phyloP scores from a whole-genome alignment of 208 protist species.

The Spongospora subterranea region DNA sequence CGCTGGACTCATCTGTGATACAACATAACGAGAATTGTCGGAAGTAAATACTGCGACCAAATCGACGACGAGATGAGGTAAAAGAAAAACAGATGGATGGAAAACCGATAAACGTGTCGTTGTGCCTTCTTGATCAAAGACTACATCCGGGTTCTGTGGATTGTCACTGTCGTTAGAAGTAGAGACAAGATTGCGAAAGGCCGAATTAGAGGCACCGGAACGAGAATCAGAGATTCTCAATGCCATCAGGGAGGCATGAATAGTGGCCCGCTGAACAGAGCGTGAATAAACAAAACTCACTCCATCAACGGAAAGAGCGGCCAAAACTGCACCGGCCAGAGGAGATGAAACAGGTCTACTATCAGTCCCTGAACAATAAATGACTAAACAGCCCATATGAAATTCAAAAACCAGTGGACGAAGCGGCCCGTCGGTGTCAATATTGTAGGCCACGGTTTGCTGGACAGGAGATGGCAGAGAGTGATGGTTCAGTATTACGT shows the following conservation, averaged over 20 bases:
- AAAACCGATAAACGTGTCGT: neutral
- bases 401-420: neutral
- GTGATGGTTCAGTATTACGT: too few relatives aligned
- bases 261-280: neutral
- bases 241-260: neutral
- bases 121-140: neutral
- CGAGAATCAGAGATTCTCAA: neutral
- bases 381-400: neutral
- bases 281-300: neutral
- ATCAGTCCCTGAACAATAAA: neutral
- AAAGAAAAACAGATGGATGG: constrained; percentile 2
- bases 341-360: neutral
- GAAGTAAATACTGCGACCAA: neutral
- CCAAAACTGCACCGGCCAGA: neutral
- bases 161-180: neutral
- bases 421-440: neutral
- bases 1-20: neutral
- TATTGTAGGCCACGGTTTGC: neutral
- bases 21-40: neutral
- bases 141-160: neutral
- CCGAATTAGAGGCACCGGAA: neutral
- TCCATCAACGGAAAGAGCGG: neutral
- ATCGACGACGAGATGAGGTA: constrained; percentile 27
- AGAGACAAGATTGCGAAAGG: neutral
- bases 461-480: too few relatives aligned